Evolutionary conservation across 1,284 basidiomycete species (phyloP).

Genomic region (Malassezia equina): DNA sequence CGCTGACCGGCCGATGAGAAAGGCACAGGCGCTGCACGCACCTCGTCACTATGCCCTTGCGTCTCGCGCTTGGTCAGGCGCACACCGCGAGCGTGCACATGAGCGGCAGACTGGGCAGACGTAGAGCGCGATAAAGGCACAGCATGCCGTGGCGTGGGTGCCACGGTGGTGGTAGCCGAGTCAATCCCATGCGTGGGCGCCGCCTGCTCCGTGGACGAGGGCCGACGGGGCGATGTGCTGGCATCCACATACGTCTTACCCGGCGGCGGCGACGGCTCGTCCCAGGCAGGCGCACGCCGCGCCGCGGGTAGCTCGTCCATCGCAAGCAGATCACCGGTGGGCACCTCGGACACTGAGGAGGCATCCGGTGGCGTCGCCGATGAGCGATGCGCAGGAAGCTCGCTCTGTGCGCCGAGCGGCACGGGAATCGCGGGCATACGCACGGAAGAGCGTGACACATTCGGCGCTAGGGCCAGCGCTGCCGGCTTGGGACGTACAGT

Average conservation of each 20-base stretch:
- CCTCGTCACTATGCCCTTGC: not conserved
- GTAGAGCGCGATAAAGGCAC: not conserved
- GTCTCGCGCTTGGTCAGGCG: slow-evolving; percentile 4
- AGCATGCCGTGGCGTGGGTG: not conserved
- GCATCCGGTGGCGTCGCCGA: not conserved
- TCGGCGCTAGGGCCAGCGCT: not conserved
- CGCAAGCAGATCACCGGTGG: slow-evolving; percentile 2
- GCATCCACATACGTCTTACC: slow-evolving; percentile 11
- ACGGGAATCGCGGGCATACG: not conserved
- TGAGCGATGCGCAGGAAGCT: not conserved
- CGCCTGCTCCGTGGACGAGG: not conserved
- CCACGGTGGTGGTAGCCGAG: not conserved
- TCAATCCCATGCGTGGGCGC: not conserved
- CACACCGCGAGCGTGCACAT: not conserved
- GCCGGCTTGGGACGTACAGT: not conserved
- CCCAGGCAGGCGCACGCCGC: slow-evolving; percentile 16
- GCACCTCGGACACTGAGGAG: not conserved
- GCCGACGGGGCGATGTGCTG: slow-evolving; percentile 7
- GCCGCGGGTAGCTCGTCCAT: not conserved
- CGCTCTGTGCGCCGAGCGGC: not conserved
- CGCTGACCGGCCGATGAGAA: not conserved
- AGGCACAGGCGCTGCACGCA: not conserved
- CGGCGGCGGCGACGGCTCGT: not conserved
- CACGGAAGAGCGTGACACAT: not conserved
- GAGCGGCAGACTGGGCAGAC: not conserved